phyloP scores from a whole-genome alignment of 495 filamentous ascomycete species.

The Hypomontagnella monticulosa region DNA sequence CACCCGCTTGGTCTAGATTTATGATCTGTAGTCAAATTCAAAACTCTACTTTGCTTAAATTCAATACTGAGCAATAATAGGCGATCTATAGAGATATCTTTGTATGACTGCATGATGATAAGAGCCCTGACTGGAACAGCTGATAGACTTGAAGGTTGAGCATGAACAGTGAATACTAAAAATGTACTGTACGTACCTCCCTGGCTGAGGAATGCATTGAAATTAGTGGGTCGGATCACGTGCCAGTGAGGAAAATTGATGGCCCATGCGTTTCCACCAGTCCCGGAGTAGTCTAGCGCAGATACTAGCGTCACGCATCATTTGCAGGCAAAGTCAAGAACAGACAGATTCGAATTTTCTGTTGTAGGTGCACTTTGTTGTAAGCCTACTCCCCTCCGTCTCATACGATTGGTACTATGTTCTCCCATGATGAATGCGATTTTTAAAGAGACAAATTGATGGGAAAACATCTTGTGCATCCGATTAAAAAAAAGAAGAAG shows the following conservation, averaged over 20 bases:
- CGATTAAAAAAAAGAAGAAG: constrained; percentile 5
- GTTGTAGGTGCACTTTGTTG: constrained; percentile 5
- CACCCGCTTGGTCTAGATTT: no score
- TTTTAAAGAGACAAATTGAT: constrained; percentile 9
- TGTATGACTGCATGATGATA: no score
- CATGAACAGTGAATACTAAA: no score
- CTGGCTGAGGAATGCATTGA: not conserved
- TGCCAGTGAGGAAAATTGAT: constrained; percentile 3
- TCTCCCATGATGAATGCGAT: constrained; percentile 1
- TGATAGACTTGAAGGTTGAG: no score
- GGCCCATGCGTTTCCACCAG: constrained; percentile 7
- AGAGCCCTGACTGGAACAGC: no score
- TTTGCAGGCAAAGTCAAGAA: constrained; percentile 24
- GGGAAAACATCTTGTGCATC: constrained; percentile 21
- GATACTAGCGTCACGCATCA: constrained; percentile 23
- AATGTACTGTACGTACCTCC: no score
- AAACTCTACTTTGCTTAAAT: no score
- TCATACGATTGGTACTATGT: constrained; percentile 14
- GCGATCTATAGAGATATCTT: no score
- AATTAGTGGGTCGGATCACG: constrained; percentile 15
- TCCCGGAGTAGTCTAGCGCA: not conserved
- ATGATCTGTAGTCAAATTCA: no score
- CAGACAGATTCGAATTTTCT: constrained; percentile 15
- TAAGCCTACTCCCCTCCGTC: constrained; percentile 14
- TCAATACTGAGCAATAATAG: no score